Evolutionary conservation across 164 flowering plant species (phyloP), one percentile per base, ranked within the genome.

Genomic region (Berberis thunbergii): DNA sequence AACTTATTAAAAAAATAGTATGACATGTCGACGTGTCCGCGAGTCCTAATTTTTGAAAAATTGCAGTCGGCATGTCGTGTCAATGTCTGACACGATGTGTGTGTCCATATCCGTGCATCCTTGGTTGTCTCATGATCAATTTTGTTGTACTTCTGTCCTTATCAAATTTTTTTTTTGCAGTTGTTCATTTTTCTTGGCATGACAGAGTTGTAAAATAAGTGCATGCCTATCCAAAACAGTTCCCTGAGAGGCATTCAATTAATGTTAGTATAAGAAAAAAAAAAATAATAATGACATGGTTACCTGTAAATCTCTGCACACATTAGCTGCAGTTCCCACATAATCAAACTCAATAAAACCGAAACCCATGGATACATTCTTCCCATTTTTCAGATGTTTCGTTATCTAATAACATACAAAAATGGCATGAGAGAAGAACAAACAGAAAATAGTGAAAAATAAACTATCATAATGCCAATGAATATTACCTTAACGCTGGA

Each of bases 301-400:
- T 91, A 26, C 26, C 26, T 26, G 26, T 26, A 26, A 26, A 26
- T 26, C 26, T 26, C 26, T 26, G 26, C 26, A 87, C 44, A 82
- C 79, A 61, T 68, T 78, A 59, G 77, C 54, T 58, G 97, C 93
- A 40, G 96, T 91, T 58, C 87, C 96, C 57, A 85, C 78, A 38
- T 90, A 84, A 77, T 95, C 96, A 64, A 91, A 85, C 75, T 95
- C 96, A 41, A 95, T 62, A 73, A 91, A 95, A 58, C 97, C 99
- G 84, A 77, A 95, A 64, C 99, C 97, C 84, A 75, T 84, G 2
- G 99, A 89, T 7, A 91, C 78, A 77, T 76, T 77, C 79, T 89
- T 89, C 63, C 95, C 96, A 75, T 91, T 89, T 75, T 88, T 89
- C 71, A 84, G 1, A 79, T 89, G 94, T 75, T 80, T 86, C 73